These are phyloP conservation scores for Ustilago bromivora DNA, from an alignment of 1,284 basidiomycete species.

Conservation along the genomic window DNA sequence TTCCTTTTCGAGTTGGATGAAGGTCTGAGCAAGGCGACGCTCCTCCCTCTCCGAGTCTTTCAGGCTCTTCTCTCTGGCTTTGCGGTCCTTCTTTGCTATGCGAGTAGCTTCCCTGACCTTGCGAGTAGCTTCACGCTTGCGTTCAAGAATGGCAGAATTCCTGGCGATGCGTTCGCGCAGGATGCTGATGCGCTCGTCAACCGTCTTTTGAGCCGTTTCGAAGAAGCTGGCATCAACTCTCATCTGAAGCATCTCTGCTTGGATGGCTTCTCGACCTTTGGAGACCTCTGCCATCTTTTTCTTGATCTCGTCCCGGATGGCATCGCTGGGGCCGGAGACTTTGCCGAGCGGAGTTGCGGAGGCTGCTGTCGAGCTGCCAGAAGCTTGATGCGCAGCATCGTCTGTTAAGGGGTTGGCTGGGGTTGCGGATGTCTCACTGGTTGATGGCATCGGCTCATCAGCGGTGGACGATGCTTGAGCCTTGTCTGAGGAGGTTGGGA, in stretches of 20 bases:
- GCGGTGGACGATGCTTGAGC: neutral
- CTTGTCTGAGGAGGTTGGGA: too few species aligned
- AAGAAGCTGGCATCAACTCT: conserved; percentile 51
- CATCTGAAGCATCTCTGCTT: conserved; percentile 51
- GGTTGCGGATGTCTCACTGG: neutral
- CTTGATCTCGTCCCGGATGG: conserved; percentile 42
- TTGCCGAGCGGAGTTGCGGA: conserved; percentile 3
- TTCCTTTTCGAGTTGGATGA: conserved; percentile 36
- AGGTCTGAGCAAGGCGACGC: conserved; percentile 26
- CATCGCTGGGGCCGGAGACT: conserved; percentile 26
- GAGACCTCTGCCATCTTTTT: conserved; percentile 43
- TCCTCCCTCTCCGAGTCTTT: conserved; percentile 41
- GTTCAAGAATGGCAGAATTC: conserved; percentile 28
- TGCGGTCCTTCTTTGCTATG: conserved; percentile 42
- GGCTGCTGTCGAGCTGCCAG: neutral
- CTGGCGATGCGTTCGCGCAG: conserved; percentile 46
- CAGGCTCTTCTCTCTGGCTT: conserved; percentile 35
- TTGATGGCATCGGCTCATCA: neutral
- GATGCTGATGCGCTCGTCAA: conserved; percentile 45
- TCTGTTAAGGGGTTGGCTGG: neutral
- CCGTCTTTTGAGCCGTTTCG: conserved; percentile 48
- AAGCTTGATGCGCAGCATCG: neutral
- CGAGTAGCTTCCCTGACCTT: conserved; percentile 38
- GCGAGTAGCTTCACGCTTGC: conserved; percentile 45
- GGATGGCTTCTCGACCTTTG: conserved; percentile 39